Evolutionary conservation across 441 rosid genomes (phyloP).

Genomic region (Isatis lusitanica): DNA sequence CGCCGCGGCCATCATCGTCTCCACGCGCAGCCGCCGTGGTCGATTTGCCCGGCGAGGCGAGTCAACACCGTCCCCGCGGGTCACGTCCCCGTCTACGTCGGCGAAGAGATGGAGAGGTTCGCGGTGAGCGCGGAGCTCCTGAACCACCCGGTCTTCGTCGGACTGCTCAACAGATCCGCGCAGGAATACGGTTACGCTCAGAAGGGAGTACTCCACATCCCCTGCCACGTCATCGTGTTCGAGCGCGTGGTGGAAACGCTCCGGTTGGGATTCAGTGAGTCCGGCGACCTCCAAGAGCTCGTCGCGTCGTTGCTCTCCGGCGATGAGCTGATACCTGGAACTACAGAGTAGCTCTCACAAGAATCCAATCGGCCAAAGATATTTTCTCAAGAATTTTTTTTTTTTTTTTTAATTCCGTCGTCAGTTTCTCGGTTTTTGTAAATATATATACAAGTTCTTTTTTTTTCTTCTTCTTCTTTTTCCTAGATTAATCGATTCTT

Average conservation of each 20-base stretch:
- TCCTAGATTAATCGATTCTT: not conserved
- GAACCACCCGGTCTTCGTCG: conserved; percentile 75
- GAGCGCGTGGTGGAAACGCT: conserved; percentile 37
- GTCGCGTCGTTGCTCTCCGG: conserved; percentile 6
- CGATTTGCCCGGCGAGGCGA: conserved; percentile 23
- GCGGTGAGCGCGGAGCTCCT: conserved; percentile 78
- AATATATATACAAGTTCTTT: conserved; percentile 15
- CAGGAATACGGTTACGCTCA: conserved; percentile 93
- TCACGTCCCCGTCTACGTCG: conserved; percentile 85
- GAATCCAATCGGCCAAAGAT: not conserved
- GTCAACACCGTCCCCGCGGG: conserved; percentile 66
- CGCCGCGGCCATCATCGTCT: conserved; percentile 21
- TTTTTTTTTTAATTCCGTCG: not conserved
- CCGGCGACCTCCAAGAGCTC: not conserved
- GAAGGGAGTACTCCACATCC: conserved; percentile 79
- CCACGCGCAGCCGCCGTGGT: conserved; percentile 32
- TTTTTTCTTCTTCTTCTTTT: not conserved
- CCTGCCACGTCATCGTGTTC: conserved; percentile 47
- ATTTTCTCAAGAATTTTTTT: conserved; percentile 5
- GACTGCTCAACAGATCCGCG: conserved; percentile 71
- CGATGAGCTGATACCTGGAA: conserved; percentile 12
- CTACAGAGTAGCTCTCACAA: conserved; percentile 17
- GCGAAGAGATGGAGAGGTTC: conserved; percentile 92
- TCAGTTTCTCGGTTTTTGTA: conserved; percentile 17
- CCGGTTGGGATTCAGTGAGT: conserved; percentile 13